A percentile compares a stretch with the other conserved stretches of the same genome.
phyloP scores from a whole-genome alignment of 1,284 basidiomycete species.

The Wolfiporia cocos region DNA sequence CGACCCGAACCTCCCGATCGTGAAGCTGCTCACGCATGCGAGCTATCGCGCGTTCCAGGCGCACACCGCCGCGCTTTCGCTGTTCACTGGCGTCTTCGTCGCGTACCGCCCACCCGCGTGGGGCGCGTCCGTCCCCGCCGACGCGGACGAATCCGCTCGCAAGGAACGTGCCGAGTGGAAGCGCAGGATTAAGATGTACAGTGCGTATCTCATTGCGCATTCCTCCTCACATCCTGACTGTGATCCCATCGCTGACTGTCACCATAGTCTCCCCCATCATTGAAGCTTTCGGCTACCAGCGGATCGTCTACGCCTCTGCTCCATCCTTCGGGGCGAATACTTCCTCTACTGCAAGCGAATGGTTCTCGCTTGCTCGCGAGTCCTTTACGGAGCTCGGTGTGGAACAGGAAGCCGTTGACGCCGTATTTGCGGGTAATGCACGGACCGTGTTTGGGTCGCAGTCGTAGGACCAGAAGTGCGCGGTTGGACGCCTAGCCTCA shows the following conservation, averaged over 20 bases:
- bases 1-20: conserved; percentile 62
- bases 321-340: conserved; percentile 39
- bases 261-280: conserved; percentile 68
- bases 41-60: conserved; percentile 71
- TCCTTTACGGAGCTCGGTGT: conserved; percentile 79
- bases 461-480: no score
- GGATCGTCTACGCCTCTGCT: conserved; percentile 50
- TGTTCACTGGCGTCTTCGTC: conserved; percentile 68
- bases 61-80: conserved; percentile 69
- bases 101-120: conserved; percentile 80
- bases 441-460: conserved; percentile 38
- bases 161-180: conserved; percentile 71
- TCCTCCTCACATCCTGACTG: not conserved
- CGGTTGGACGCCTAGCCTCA: no score
- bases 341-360: conserved; percentile 50
- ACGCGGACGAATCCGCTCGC: conserved; percentile 35
- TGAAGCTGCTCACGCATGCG: conserved; percentile 72
- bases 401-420: conserved; percentile 72
- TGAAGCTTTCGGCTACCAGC: conserved; percentile 53
- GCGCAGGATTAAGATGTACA: conserved; percentile 81
- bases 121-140: conserved; percentile 57
- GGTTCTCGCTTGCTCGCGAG: conserved; percentile 80
- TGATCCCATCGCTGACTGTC: conserved; percentile 12
- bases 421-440: conserved; percentile 66
- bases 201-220: conserved; percentile 42